phyloP scores from a whole-genome alignment of 129 eudicot species.

The Solidago caesia region DNA sequence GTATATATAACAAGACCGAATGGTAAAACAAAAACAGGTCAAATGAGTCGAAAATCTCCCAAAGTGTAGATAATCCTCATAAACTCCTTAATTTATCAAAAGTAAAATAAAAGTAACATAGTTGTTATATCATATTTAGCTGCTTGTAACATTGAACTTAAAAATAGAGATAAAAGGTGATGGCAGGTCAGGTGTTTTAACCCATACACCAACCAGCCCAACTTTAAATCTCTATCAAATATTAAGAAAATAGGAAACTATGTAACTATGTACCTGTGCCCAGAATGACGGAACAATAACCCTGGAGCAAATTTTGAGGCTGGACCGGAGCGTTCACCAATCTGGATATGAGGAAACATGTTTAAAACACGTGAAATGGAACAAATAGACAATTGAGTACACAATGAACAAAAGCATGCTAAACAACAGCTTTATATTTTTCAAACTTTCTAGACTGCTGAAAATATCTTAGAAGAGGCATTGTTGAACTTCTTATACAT shows the following conservation, averaged over 20 bases:
- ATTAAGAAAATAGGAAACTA: neutral
- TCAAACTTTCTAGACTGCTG: neutral
- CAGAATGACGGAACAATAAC: constrained; percentile 81
- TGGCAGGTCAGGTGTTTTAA: constrained; percentile 10
- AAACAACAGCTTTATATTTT: neutral
- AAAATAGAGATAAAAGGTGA: too few species aligned
- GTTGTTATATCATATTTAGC: neutral
- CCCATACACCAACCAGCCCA: neutral
- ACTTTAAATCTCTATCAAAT: neutral
- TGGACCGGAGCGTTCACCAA: constrained; percentile 51
- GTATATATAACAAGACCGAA: neutral
- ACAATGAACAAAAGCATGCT: neutral
- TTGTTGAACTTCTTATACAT: neutral
- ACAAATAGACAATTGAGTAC: neutral
- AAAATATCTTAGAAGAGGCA: neutral
- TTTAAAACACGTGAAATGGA: neutral
- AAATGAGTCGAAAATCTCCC: neutral
- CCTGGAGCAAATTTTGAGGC: constrained; percentile 52
- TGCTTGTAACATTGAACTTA: neutral
- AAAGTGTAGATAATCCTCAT: neutral
- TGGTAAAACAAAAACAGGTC: too few species aligned
- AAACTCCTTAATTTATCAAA: neutral
- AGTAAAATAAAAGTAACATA: neutral
- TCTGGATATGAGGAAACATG: constrained; percentile 32
- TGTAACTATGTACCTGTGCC: constrained; percentile 62